phyloP scores from a whole-genome alignment of 2,329 filamentous ascomycete genomes.

The Fusarium sp. region DNA sequence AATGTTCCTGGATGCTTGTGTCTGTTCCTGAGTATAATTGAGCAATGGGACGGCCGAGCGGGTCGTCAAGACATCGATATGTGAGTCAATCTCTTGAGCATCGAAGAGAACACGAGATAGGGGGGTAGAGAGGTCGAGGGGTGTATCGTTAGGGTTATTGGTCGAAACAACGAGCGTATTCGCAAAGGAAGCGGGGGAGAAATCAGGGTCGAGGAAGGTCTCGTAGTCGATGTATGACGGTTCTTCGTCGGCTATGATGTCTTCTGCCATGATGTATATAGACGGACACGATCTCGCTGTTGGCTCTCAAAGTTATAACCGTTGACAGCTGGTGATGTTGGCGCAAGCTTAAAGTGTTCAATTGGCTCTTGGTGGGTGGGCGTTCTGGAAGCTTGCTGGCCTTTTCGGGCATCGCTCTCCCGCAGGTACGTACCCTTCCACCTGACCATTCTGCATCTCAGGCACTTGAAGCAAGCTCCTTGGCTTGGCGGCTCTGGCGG shows the following conservation, averaged over 20 bases:
- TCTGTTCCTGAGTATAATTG: conserved; percentile 78
- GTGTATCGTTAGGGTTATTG: conserved; percentile 90
- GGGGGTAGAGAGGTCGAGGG: conserved; percentile 92
- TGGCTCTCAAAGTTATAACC: not conserved
- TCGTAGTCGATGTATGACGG: conserved; percentile 96
- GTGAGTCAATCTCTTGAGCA: conserved; percentile 94
- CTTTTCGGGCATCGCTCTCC: conserved; percentile 39
- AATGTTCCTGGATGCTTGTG: conserved; percentile 75
- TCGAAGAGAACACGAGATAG: conserved; percentile 95
- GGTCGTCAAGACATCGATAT: conserved; percentile 90
- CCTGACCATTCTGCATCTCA: not conserved
- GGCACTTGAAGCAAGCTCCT: conserved; percentile 8
- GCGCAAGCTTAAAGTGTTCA: conserved; percentile 9
- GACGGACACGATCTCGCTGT: not conserved
- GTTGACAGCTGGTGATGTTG: conserved; percentile 12
- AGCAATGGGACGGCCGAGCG: conserved; percentile 84
- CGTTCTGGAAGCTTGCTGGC: conserved; percentile 43
- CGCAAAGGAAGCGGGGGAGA: conserved; percentile 84
- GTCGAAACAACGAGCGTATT: conserved; percentile 89
- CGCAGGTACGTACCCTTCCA: conserved; percentile 34
- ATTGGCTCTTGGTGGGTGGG: conserved; percentile 15
- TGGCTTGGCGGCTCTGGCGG: conserved; percentile 17
- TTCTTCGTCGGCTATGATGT: conserved; percentile 54
- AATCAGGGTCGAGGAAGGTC: conserved; percentile 83
- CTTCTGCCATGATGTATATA: conserved; percentile 13